These are phyloP conservation scores for Westerdykella sp. DNA, from an alignment of 2,329 filamentous ascomycete genomes.

Conservation along the genomic window DNA sequence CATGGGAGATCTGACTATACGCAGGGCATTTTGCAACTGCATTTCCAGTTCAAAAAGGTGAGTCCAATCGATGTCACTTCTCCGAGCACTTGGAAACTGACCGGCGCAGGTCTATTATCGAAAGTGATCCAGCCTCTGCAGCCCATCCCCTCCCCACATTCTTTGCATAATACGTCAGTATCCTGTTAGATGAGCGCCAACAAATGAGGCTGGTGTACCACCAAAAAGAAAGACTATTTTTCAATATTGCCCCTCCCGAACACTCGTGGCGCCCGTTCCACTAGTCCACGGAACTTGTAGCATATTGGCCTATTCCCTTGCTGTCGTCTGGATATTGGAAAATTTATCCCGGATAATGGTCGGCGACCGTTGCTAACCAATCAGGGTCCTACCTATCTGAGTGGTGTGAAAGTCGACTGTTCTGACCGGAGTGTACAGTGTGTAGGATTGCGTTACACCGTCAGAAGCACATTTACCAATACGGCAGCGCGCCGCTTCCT, in stretches of 20 bases:
- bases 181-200: no score
- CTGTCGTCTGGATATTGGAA: no score
- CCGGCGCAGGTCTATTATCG: conserved; percentile 42
- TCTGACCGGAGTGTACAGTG: not conserved
- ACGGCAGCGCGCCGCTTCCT: conserved; percentile 15
- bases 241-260: not conserved
- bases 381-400: conserved; percentile 10
- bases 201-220: no score
- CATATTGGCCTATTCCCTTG: no score
- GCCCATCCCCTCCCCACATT: not conserved
- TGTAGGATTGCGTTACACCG: conserved; percentile 17
- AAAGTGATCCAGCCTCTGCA: conserved; percentile 28
- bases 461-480: conserved; percentile 2
- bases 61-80: conserved; percentile 8
- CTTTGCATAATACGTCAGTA: no score
- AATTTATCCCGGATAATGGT: no score
- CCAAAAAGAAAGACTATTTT: no score
- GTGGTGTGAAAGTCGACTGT: conserved; percentile 17
- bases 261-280: not conserved
- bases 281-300: no score
- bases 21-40: conserved; percentile 87
- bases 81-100: no score
- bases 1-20: conserved; percentile 22
- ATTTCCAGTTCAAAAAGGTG: conserved; percentile 99
- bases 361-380: not conserved